phyloP scores from a whole-genome alignment of 495 filamentous ascomycete genomes.

The Talaromyces thailandensis region DNA sequence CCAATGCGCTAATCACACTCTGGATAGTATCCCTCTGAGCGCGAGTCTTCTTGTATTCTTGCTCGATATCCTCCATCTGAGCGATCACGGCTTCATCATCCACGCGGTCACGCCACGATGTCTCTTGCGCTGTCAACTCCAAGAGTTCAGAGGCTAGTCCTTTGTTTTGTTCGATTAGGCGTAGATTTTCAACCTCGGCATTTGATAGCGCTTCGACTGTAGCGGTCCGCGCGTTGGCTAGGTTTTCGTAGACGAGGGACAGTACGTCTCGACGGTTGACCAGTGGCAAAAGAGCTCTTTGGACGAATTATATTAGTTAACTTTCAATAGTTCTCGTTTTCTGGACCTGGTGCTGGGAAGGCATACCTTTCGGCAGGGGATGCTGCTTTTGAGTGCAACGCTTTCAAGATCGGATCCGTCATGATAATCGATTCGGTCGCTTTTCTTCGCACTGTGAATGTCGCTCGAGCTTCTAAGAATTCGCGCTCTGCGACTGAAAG shows the following conservation, averaged over 20 bases:
- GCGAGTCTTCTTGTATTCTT: constrained; percentile 44
- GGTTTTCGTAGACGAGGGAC: constrained; percentile 48
- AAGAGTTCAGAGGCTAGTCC: constrained; percentile 52
- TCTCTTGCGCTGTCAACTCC: constrained; percentile 47
- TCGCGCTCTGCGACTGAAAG: constrained; percentile 50
- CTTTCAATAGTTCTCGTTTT: neutral
- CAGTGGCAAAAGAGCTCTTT: constrained; percentile 55
- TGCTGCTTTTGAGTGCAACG: constrained; percentile 61
- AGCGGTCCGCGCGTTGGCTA: constrained; percentile 40
- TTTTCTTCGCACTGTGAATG: constrained; percentile 55
- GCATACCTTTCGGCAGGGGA: constrained; percentile 58
- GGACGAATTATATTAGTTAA: neutral
- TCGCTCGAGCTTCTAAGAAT: constrained; percentile 58
- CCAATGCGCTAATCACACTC: constrained; percentile 58
- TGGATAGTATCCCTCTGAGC: constrained; percentile 67
- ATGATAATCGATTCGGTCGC: constrained; percentile 58
- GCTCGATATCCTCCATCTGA: constrained; percentile 47
- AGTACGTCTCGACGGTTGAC: constrained; percentile 59
- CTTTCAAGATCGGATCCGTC: constrained; percentile 65
- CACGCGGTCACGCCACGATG: constrained; percentile 40
- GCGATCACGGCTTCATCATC: constrained; percentile 39
- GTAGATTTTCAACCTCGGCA: constrained; percentile 46
- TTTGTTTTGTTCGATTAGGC: constrained; percentile 48
- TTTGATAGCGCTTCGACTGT: constrained; percentile 39
- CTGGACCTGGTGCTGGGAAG: neutral